These are phyloP conservation scores for Spergularia azorica DNA, from an alignment of 179 eudicot genomes.

Conservation along the genomic window DNA sequence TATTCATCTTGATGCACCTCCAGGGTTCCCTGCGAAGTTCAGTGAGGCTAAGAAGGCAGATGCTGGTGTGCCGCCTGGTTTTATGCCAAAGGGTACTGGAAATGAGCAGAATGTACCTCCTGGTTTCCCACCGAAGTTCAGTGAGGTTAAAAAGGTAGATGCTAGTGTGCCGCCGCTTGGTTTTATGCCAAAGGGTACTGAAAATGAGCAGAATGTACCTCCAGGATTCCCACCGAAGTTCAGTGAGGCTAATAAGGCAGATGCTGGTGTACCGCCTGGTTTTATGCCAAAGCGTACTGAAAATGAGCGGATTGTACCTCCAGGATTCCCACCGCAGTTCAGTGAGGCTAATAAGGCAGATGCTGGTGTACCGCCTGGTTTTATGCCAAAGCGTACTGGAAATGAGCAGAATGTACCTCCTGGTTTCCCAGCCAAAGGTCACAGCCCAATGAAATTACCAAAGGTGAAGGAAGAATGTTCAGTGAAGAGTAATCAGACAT, in stretches of 20 bases:
- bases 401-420: constrained; percentile 12
- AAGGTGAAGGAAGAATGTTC: no score
- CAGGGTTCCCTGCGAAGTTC: constrained; percentile 6
- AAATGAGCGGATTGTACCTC: constrained; percentile 9
- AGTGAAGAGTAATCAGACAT: not conserved
- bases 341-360: not conserved
- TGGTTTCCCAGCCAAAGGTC: constrained; percentile 3
- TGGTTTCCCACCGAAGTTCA: constrained; percentile 8
- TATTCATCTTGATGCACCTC: not conserved
- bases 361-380: constrained; percentile 23
- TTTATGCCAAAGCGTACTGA: not conserved
- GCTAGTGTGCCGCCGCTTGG: not conserved
- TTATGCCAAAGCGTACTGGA: not conserved
- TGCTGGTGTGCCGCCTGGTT: constrained; percentile 24
- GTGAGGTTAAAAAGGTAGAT: no score
- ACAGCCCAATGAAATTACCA: no score
- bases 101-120: not conserved
- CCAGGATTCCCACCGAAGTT: constrained; percentile 6
- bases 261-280: no score
- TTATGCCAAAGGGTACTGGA: not conserved
- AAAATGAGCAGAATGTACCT: not conserved
- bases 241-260: not conserved
- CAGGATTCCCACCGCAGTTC: constrained; percentile 2
- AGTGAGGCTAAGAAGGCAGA: not conserved
- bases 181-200: not conserved